Conservation (phyloP, 495 filamentous ascomycete species). For the Elasticomyces elasticus region DNA sequence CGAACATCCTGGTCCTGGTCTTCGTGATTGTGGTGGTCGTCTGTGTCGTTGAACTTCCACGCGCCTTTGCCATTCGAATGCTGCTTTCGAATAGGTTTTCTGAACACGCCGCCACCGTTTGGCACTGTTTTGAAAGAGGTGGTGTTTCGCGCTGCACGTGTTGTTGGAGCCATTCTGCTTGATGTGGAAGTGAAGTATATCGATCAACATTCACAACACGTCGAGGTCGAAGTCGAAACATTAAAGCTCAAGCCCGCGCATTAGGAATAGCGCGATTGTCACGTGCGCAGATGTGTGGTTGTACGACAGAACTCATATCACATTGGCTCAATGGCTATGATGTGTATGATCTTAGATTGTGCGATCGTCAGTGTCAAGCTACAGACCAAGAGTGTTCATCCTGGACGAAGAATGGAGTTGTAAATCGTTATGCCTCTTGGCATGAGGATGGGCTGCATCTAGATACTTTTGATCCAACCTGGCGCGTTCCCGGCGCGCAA, state of each 20-base stretch:
- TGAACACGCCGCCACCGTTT: background rate
- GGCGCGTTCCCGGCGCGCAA: background rate
- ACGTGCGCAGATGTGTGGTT: too few species aligned
- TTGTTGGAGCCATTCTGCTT: background rate
- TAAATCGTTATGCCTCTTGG: background rate
- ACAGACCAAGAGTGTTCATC: too few species aligned
- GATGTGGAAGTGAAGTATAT: too few species aligned
- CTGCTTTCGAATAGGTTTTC: background rate
- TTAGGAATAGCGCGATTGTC: too few species aligned
- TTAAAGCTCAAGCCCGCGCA: too few species aligned
- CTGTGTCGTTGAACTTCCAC: conserved; percentile 11
- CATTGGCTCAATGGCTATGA: too few species aligned
- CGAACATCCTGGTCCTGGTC: background rate
- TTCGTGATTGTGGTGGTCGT: background rate
- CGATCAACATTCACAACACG: too few species aligned
- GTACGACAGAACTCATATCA: too few species aligned
- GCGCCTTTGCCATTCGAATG: background rate
- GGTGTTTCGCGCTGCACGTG: background rate
- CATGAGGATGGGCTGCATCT: background rate
- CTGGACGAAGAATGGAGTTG: too few species aligned
- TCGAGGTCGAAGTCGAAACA: too few species aligned
- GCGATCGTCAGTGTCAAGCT: too few species aligned
- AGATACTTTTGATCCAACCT: background rate
- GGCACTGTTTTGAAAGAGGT: background rate
- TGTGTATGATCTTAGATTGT: too few species aligned